Base-by-base conservation (phyloP, 495 filamentous ascomycete species). In the Platismatia glauca region DNA sequence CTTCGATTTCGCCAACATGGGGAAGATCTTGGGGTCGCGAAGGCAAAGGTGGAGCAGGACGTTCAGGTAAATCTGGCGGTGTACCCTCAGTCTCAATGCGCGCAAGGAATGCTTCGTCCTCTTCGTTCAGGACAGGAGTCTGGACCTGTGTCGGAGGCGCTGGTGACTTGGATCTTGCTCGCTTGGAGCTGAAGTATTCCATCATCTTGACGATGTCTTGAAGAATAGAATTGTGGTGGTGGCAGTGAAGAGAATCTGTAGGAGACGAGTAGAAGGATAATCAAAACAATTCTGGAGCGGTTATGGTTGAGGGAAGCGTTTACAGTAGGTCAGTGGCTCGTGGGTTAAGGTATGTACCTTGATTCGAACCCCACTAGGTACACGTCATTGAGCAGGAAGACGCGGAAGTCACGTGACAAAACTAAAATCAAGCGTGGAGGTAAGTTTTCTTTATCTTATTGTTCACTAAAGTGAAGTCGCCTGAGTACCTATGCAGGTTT, bases 41-140 rank as follows among this genome's bases (percentile, higher is more conserved):
- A 33, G 69, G 68, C 8, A 69, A 50, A 16, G 64, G 60, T 55
- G 68, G 67, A 50, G 55, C 61, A 31, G 65, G 67, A 13, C 63
- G 65, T 48, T 68, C 69, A 20, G 70, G 64, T n/a, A 70, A 31
- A 12, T 68, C 66, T 11, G 71, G 70, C 20, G 67, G 65, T 50
- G 55, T 66, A 20, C 64, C 56, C 50, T 68, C 61, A 56, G 62
- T 27, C 35, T 78, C 79, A 35, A 84, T 73, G 41, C 74, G 75
- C 16, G 74, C 75, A 24, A 86, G 68, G 64, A 83, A 85, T 29
- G 74, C 73, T 67, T 85, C 83, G 57, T 86, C 84, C 61, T 80
- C 78, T 27, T 77, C 68, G 12, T 73, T 80, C 13, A 86, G 67
- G 15, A 85, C 77, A 13, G 79, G 82, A 38, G 77, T 72, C 15